These are phyloP conservation scores for Cyberlindnera saturnus DNA, from an alignment of 805 yeast species.

Conservation along the genomic window DNA sequence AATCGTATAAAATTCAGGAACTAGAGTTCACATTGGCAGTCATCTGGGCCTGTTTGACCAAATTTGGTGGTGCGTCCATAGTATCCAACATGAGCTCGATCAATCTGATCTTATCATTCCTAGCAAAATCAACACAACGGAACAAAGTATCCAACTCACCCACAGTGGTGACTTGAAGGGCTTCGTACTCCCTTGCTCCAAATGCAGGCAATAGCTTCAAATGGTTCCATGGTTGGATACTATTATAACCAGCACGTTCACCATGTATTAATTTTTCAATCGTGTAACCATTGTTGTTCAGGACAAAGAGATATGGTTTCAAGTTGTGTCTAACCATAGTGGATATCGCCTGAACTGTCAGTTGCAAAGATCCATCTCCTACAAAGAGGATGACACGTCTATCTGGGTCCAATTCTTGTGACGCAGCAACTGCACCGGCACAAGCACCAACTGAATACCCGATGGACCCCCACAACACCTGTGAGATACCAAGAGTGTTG, in stretches of 20 bases:
- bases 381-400: constrained; percentile 58
- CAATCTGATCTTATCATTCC: constrained; percentile 52
- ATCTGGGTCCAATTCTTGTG: constrained; percentile 25
- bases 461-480: constrained; percentile 69
- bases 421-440: constrained; percentile 57
- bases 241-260: constrained; percentile 52
- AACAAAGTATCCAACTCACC: constrained; percentile 52
- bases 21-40: constrained; percentile 29
- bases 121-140: constrained; percentile 39
- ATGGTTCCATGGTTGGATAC: constrained; percentile 63
- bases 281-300: constrained; percentile 49
- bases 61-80: constrained; percentile 60
- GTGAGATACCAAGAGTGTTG: constrained; percentile 56
- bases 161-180: constrained; percentile 43
- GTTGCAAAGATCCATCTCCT: constrained; percentile 72
- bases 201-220: constrained; percentile 42
- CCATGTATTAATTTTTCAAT: constrained; percentile 70
- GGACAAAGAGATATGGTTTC: constrained; percentile 43
- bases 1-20: neutral
- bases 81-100: constrained; percentile 60
- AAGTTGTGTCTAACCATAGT: constrained; percentile 58
- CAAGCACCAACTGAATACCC: constrained; percentile 63
- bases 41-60: constrained; percentile 59
- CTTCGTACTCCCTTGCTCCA: constrained; percentile 44
- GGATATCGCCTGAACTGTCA: constrained; percentile 65